Evolutionary conservation across 345 rosid genomes (phyloP), one percentile per base, ranked within the genome.

Genomic region (Zanthoxylum bungeanum): DNA sequence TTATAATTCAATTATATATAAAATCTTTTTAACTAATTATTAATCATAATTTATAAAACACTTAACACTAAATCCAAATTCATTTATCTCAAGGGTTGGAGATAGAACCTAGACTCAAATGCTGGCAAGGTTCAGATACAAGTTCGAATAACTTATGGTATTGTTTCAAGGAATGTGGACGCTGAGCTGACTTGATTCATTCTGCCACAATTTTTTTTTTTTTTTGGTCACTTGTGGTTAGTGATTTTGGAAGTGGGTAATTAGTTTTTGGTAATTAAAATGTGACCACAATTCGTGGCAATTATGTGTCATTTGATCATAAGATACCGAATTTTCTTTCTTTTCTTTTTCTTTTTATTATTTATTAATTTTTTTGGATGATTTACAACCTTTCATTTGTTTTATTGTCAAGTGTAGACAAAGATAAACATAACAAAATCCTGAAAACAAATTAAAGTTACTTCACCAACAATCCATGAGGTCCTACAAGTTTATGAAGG

Each of bases 231-330:
- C n/a, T n/a, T n/a, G n/a, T n/a, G n/a, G n/a, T n/a, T n/a, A n/a
- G n/a, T n/a, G n/a, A n/a, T n/a, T n/a, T n/a, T n/a, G n/a, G n/a
- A n/a, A n/a, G n/a, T n/a, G n/a, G n/a, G n/a, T n/a, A n/a, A n/a
- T n/a, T n/a, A n/a, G n/a, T n/a, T n/a, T 39, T 62, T 9, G 30
- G n/a, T 62, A 28, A 62, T 4, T 12, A 62, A 30, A 37, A 62
- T 11, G 31, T 62, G 66, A 37, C 66, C 66, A 22, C 22, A 61
- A n/a, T 61, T 61, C 47, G 49, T 44, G 49, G 49, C 49, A 44
- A 14, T 44, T 44, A 4, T 44, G 49, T 14, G 49, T 14, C 47
- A 4, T 44, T 44, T 0, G 2, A 5, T 42, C 47, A 12, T 12
- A 11, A 40, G 16, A 42, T 42, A n/a, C 17, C 5, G 11, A 44